Conservation (phyloP, 2,329 filamentous ascomycete genomes). For the Aspergillus quadrilineatus region DNA sequence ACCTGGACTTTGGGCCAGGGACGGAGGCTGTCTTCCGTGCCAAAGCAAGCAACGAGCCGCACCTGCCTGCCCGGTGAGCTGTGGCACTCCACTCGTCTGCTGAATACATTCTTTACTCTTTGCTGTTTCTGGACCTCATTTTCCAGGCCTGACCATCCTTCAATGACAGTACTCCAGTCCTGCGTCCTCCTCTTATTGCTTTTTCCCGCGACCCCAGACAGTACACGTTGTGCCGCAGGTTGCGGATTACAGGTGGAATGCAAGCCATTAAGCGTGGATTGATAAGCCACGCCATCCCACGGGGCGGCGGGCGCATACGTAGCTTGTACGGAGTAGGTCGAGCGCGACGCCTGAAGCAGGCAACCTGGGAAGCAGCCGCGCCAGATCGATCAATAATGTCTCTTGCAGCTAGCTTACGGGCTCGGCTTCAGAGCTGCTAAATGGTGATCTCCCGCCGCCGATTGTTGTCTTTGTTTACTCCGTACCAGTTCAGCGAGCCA, state of each 20-base stretch:
- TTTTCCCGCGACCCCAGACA: not conserved
- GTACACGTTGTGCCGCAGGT: not conserved
- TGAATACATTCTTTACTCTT: constrained; percentile 18
- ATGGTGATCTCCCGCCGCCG: constrained; percentile 22
- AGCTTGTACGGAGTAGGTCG: not conserved
- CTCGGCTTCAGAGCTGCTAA: constrained; percentile 13
- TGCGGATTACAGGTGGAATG: not conserved
- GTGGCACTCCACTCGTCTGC: not conserved
- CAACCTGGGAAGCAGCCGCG: not conserved
- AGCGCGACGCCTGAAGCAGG: too few species aligned
- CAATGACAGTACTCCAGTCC: not conserved
- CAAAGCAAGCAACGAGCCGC: not conserved
- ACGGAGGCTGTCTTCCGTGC: not conserved
- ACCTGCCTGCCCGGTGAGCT: not conserved
- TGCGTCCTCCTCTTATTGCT: constrained; percentile 1
- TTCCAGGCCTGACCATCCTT: not conserved
- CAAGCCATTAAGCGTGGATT: constrained; percentile 1
- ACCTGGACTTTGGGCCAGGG: not conserved
- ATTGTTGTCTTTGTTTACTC: constrained; percentile 8
- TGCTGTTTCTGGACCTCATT: constrained; percentile 14
- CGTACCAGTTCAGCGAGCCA: not conserved
- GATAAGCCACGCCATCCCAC: not conserved
- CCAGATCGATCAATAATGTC: not conserved
- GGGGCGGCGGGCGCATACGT: not conserved
- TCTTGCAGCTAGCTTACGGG: constrained; percentile 6